Conservation (phyloP, 371 early-diverging fungal genomes). For the Furculomyces boomerangus region DNA sequence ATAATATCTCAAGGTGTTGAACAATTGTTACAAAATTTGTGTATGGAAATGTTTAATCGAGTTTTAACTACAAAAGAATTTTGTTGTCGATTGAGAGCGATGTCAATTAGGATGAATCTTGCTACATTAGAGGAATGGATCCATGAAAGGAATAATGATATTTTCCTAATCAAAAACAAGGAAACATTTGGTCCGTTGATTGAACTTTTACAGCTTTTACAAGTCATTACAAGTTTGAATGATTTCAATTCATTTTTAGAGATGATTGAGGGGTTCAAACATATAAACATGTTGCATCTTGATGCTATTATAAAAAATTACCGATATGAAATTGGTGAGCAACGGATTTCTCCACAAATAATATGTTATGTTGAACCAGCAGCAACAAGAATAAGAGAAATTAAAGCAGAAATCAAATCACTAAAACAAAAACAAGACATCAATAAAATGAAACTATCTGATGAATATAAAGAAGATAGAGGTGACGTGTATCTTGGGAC, state of each 20-base stretch:
- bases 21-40: slow-evolving; percentile 55
- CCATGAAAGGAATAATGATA: slow-evolving; percentile 19
- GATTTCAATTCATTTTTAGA: slow-evolving; percentile 51
- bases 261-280: slow-evolving; percentile 39
- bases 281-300: slow-evolving; percentile 50
- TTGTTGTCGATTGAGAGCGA: slow-evolving; percentile 57
- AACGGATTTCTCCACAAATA: slow-evolving; percentile 2
- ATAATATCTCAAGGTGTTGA: slow-evolving; percentile 49
- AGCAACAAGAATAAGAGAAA: background rate
- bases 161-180: slow-evolving; percentile 6
- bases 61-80: slow-evolving; percentile 52
- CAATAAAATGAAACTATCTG: background rate
- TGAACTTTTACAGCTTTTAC: slow-evolving; percentile 66
- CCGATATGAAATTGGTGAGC: slow-evolving; percentile 70
- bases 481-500: no score
- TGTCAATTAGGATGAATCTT: slow-evolving; percentile 71
- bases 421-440: background rate
- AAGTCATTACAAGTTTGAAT: slow-evolving; percentile 48
- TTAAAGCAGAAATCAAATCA: background rate
- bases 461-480: background rate
- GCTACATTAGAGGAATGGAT: slow-evolving; percentile 69
- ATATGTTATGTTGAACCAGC: background rate
- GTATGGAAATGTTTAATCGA: slow-evolving; percentile 62
- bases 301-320: slow-evolving; percentile 50
- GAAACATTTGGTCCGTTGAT: slow-evolving; percentile 33